These are phyloP conservation scores for Boletus edulis DNA, from an alignment of 768 basidiomycete genomes.

Conservation along the genomic window DNA sequence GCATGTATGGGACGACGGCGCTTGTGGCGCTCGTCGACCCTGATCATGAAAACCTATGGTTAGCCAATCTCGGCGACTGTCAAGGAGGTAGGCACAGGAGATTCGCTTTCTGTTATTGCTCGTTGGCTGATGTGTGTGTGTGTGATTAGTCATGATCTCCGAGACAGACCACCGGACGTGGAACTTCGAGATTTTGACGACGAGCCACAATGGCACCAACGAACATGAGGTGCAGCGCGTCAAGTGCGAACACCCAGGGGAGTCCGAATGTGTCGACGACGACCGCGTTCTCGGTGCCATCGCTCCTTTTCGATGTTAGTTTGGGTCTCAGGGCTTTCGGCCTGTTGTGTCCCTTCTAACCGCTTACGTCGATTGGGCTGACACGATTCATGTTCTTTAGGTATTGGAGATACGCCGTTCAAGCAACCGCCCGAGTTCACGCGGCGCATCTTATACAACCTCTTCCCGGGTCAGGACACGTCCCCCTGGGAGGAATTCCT, in stretches of 20 bases:
- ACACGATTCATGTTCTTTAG: conserved; percentile 33
- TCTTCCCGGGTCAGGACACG: conserved; percentile 57
- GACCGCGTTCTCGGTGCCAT: conserved; percentile 73
- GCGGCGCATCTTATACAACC: conserved; percentile 62
- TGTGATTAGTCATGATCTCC: conserved; percentile 47
- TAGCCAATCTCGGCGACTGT: conserved; percentile 80
- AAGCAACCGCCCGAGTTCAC: conserved; percentile 73
- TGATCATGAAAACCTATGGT: conserved; percentile 65
- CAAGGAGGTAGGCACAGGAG: conserved; percentile 56
- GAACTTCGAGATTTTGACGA: conserved; percentile 60
- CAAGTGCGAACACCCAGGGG: conserved; percentile 61
- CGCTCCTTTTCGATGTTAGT: conserved; percentile 73
- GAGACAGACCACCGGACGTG: conserved; percentile 50
- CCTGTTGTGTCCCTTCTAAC: conserved; percentile 5
- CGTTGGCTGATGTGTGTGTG: conserved; percentile 10
- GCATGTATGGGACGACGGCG: conserved; percentile 80
- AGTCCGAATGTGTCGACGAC: conserved; percentile 65
- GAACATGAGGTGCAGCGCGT: conserved; percentile 64
- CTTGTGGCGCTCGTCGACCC: conserved; percentile 74
- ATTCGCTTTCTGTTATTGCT: not conserved
- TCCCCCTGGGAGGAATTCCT: conserved; percentile 69
- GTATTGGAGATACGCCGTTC: conserved; percentile 69
- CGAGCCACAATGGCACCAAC: conserved; percentile 69
- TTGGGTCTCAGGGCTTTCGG: conserved; percentile 11
- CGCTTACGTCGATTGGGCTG: conserved; percentile 7